Evolutionary conservation across 129 eudicot genomes (phyloP).

Genomic region (Artemisia argyi): DNA sequence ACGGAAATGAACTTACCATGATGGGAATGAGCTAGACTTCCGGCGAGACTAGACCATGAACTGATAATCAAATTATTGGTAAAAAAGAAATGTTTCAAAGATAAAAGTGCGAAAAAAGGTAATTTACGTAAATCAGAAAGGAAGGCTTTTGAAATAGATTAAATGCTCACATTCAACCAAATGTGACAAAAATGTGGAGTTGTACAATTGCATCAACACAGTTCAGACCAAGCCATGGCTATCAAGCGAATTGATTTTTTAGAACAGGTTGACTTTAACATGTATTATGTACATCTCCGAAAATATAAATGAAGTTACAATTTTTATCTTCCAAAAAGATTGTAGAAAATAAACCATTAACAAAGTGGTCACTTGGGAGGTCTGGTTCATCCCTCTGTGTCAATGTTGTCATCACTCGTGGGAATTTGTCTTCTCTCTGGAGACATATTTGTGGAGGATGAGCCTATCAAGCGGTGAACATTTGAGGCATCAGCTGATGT

Average conservation of each 20-base stretch:
- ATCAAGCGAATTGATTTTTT: conserved; percentile 42
- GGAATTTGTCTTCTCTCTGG: conserved; percentile 79
- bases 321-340: conserved; percentile 38
- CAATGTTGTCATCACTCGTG: conserved; percentile 54
- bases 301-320: conserved; percentile 81
- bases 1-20: conserved; percentile 11
- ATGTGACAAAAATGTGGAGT: conserved; percentile 55
- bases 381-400: conserved; percentile 50
- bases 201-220: conserved; percentile 63
- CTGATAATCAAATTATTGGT: neutral
- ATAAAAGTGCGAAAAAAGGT: conserved; percentile 8
- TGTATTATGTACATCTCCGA: conserved; percentile 65
- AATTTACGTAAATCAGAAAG: conserved; percentile 25
- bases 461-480: conserved; percentile 54
- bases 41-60: conserved; percentile 18
- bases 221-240: conserved; percentile 40
- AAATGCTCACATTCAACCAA: conserved; percentile 52
- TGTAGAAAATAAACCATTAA: conserved; percentile 27
- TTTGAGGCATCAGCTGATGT: conserved; percentile 55
- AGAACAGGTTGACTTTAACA: conserved; percentile 48
- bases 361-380: conserved; percentile 23
- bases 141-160: conserved; percentile 24
- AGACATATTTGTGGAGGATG: conserved; percentile 56
- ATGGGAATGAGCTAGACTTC: conserved; percentile 12
- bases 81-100: neutral